These are phyloP conservation scores for Strobilomyces dryophilus DNA, from an alignment of 768 basidiomycete genomes.

Conservation along the genomic window DNA sequence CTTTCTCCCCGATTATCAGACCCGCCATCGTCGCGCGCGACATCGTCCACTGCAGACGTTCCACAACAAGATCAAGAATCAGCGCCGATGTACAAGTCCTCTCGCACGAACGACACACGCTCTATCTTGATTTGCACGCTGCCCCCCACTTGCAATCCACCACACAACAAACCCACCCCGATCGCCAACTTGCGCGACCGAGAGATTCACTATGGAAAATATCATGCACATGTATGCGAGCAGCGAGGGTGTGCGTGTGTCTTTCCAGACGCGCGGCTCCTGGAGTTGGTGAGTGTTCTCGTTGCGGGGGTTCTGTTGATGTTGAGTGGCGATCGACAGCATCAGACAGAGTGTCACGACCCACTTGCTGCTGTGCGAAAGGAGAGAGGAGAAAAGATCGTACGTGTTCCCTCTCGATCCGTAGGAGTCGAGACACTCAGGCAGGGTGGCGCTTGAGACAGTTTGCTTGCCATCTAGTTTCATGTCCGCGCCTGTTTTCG, in stretches of 20 bases:
- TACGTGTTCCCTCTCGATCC: slow-evolving; percentile 30
- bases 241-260: slow-evolving; percentile 66
- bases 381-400: slow-evolving; percentile 84
- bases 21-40: slow-evolving; percentile 33
- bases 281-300: slow-evolving; percentile 65
- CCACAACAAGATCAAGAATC: slow-evolving; percentile 17
- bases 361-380: slow-evolving; percentile 72
- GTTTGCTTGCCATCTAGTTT: slow-evolving; percentile 77
- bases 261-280: slow-evolving; percentile 76
- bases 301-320: not conserved
- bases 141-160: slow-evolving; percentile 76
- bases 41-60: slow-evolving; percentile 2
- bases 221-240: slow-evolving; percentile 82
- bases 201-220: slow-evolving; percentile 78
- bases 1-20: slow-evolving; percentile 28
- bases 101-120: slow-evolving; percentile 25
- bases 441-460: slow-evolving; percentile 17
- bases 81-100: slow-evolving; percentile 31
- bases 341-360: slow-evolving; percentile 87
- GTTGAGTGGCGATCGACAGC: slow-evolving; percentile 36
- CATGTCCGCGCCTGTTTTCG: slow-evolving; percentile 56
- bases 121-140: slow-evolving; percentile 60
- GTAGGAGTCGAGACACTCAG: not conserved
- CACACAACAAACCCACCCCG: slow-evolving; percentile 52
- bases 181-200: slow-evolving; percentile 65